Base-by-base conservation (phyloP, 441 rosid genomes). In the Pelargonium myrrhifolium region DNA sequence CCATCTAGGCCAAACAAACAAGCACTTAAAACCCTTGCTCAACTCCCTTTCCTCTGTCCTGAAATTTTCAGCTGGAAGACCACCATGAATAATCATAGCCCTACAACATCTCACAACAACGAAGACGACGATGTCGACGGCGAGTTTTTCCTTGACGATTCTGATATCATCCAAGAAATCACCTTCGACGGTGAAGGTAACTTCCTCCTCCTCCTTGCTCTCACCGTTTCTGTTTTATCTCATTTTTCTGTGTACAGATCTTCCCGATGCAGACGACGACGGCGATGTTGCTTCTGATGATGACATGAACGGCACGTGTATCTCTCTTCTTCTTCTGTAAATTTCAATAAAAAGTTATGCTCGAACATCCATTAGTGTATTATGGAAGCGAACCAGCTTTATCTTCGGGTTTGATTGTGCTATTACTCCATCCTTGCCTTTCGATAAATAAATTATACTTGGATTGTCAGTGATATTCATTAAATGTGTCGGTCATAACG, bases 161-260 rank as follows among this genome's bases (percentile, higher is more conserved):
- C 87, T 22, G 98, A 93, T 70, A 83, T 89, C 62, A 49, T 88
- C 69, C 76, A 79, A 39, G 92, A 88, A 77, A 74, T 87, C 67
- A 75, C 78, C 51, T 80, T 93, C 61, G 98, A 89, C 68, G 89
- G 82, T 4, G 94, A 90, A 83, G 93, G 98, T 88, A 47, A 0
- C 17, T 2, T n/a, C 39, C 22, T 20, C 9, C 6, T 42, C 49
- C 15, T 22, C 9, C 31, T 6, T 6, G 14, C 53, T 47, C 53
- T 47, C 15, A 47, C 17, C 14, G 14, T 47, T 47, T 2, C 5
- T n/a, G 14, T 47, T 11, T 11, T 0, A 1, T 11, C 53, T 60
- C 59, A 69, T 14, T 35, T 67, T 15, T 47, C 3, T 47, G n/a
- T 24, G 0, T 0, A 56, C 77, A 90, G 96, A 88, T 74, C 88